A percentile compares a stretch with the other conserved stretches of the same genome.
Evolutionary conservation across 129 eudicot genomes (phyloP).

Genomic region (Kitagawia praeruptora): DNA sequence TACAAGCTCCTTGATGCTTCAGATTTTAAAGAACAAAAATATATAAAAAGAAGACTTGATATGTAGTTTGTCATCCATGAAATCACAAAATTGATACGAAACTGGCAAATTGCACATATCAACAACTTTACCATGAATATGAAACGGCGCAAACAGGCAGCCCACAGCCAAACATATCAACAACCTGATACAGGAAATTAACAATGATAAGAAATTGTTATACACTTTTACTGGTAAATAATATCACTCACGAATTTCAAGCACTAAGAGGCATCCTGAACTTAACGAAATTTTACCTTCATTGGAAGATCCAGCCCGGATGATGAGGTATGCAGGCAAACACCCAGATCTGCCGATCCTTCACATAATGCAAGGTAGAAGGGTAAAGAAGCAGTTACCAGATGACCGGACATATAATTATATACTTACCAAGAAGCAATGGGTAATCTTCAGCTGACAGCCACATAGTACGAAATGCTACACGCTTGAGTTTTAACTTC

Average conservation of each 20-base stretch:
- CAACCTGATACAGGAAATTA: slow-evolving; percentile 41
- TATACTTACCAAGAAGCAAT: slow-evolving; percentile 69
- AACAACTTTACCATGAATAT: slow-evolving; percentile 70
- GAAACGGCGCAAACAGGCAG: slow-evolving; percentile 94
- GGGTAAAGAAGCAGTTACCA: not conserved
- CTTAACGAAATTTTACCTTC: slow-evolving; percentile 49
- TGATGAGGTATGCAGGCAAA: slow-evolving; percentile 94
- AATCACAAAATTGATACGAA: not conserved
- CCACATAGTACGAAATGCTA: slow-evolving; percentile 96
- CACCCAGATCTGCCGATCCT: slow-evolving; percentile 99
- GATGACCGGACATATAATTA: not conserved
- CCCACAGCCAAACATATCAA: slow-evolving; percentile 98
- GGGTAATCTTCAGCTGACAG: slow-evolving; percentile 92
- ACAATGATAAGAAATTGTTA: not conserved
- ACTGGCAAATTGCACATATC: not conserved
- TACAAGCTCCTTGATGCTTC: slow-evolving; percentile 87
- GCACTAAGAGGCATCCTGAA: not conserved
- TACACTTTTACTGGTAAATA: not conserved
- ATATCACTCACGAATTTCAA: not conserved
- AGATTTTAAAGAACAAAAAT: slow-evolving; percentile 1
- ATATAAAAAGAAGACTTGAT: not conserved
- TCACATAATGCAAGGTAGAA: slow-evolving; percentile 8
- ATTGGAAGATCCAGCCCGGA: slow-evolving; percentile 97
- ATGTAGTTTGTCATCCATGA: not conserved
- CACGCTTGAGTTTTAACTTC: slow-evolving; percentile 73